phyloP scores from a whole-genome alignment of 352 stramenopile species.

The Aphanomyces stellatus region DNA sequence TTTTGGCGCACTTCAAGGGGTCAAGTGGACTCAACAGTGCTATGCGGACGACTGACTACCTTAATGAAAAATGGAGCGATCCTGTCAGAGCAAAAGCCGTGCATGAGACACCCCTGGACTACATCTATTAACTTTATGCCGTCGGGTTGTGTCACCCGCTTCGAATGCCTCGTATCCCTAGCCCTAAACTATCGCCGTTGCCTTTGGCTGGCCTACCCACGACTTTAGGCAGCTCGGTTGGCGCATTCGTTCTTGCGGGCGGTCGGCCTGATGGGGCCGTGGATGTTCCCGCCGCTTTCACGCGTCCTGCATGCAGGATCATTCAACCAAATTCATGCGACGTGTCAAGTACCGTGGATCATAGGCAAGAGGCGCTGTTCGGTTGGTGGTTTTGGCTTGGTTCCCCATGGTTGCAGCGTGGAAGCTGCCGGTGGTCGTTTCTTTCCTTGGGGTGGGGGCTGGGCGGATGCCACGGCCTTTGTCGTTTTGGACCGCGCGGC shows the following conservation, averaged over 20 bases:
- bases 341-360: constrained; percentile 7
- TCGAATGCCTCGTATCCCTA: neutral
- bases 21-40: too few species aligned
- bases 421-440: neutral
- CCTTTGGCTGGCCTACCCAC: neutral
- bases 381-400: neutral
- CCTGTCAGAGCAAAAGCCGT: too few species aligned
- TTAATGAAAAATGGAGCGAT: too few species aligned
- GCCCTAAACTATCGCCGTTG: neutral
- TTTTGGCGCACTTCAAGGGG: too few species aligned
- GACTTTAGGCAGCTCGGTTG: neutral
- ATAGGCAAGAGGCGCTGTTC: constrained; percentile 7
- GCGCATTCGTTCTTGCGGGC: too few species aligned
- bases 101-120: too few species aligned
- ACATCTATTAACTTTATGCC: too few species aligned
- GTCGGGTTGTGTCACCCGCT: neutral
- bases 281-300: neutral
- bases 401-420: neutral
- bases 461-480: neutral
- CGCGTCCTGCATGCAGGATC: too few species aligned
- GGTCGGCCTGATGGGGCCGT: too few species aligned
- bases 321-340: too few species aligned
- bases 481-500: neutral
- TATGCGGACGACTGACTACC: too few species aligned
- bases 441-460: neutral